Evolutionary conservation across 2,329 filamentous ascomycete genomes (phyloP), one percentile per base, ranked within the genome.

Genomic region (Trichophyton rubrum): DNA sequence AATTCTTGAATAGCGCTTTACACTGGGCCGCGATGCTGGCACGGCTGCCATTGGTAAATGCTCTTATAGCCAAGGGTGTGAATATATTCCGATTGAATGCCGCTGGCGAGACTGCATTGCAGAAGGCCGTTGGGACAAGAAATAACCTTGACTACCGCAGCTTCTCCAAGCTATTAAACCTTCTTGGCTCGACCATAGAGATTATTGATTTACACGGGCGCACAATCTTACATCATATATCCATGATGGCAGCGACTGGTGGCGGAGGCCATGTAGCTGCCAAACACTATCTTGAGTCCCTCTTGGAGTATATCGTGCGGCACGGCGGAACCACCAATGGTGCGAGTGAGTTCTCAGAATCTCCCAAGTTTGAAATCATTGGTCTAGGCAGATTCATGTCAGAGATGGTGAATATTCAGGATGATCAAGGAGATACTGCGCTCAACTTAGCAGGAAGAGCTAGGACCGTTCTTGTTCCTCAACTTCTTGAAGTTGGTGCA

Each of bases 21-120:
- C 92, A 97, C 70, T 99, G 93, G 93, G 93, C 93, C 1, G 90
- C 93, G 3, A 96, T 93, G 3, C 79, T 99, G 55, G 90, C 90
- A 2, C 87, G 92, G 15, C 86, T 95, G 71, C 83, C 88, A 1
- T 79, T 99, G 4, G 79, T 97, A 61, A 85, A 88, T 59, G 82
- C 91, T 0, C 80, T 99, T 9, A 88, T 97, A 60, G 80, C 85
- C 3, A 87, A 87, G 55, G 93, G 93, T 1, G 91, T 92, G 1
- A 95, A 86, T 66, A 90, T 95, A 55, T 89, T 86, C 70, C 84
- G 93, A 33, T 87, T 95, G 1, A 99, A 97, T 68, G 85, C 86
- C 24, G 87, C 87, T 1, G 93, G 93, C 13, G 91, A 97, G 73
- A 96, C 91, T 0, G 89, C 93, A 0, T 76, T 99, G 49, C 96